Evolutionary conservation across 441 rosid genomes (phyloP).

Genomic region (Pelargonium fulgidum): DNA sequence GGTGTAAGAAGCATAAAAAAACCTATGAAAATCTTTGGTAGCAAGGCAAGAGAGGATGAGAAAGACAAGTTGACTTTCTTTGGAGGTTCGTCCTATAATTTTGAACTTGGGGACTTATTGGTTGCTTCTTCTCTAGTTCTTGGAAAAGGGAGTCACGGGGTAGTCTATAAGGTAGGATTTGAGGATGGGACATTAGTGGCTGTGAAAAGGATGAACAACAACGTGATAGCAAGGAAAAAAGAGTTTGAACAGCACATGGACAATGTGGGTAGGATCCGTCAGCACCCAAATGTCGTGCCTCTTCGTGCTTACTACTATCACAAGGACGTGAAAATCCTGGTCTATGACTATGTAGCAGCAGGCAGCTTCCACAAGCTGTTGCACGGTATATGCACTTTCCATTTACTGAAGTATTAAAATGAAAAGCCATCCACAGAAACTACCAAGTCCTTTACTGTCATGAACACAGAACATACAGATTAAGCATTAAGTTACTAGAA

Average conservation of each 20-base stretch:
- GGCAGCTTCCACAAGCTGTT: slow-evolving; percentile 55
- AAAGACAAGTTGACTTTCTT: slow-evolving; percentile 74
- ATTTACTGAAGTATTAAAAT: not conserved
- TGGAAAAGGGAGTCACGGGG: slow-evolving; percentile 69
- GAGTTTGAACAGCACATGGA: slow-evolving; percentile 78
- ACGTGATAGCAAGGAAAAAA: slow-evolving; percentile 49
- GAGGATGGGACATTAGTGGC: slow-evolving; percentile 69
- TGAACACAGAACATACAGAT: not conserved
- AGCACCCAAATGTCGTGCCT: slow-evolving; percentile 52
- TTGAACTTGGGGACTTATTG: slow-evolving; percentile 63
- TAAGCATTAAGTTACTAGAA: not conserved
- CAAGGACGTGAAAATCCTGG: slow-evolving; percentile 65
- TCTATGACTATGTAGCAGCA: slow-evolving; percentile 48
- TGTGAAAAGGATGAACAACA: slow-evolving; percentile 63
- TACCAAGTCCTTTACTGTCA: not conserved
- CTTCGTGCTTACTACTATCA: slow-evolving; percentile 70
- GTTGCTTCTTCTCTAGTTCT: slow-evolving; percentile 73
- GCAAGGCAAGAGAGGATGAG: slow-evolving; percentile 72
- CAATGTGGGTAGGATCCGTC: slow-evolving; percentile 48
- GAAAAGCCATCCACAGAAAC: not conserved
- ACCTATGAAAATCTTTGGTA: slow-evolving; percentile 59
- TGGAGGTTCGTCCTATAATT: slow-evolving; percentile 56
- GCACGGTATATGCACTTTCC: slow-evolving; percentile 34
- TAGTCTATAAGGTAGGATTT: slow-evolving; percentile 65
- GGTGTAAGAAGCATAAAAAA: slow-evolving; percentile 44